These are phyloP conservation scores for Neonothopanus nambi DNA, from an alignment of 1,284 basidiomycete genomes.

Conservation along the genomic window DNA sequence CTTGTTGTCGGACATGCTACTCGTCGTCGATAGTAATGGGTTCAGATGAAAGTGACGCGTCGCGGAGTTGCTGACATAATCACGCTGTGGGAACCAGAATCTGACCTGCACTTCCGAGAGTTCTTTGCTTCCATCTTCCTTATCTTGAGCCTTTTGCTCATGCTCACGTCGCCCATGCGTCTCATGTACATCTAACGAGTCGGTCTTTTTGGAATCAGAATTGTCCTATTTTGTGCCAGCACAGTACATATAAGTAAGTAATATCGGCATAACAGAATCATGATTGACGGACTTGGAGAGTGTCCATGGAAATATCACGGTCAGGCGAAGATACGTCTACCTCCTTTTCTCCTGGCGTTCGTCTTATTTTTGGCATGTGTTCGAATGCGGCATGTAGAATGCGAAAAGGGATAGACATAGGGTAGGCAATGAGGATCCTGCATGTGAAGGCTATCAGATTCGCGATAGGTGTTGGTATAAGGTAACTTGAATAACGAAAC, in stretches of 20 bases:
- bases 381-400: conserved; percentile 18
- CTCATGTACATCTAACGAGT: neutral
- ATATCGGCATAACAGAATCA: conserved; percentile 23
- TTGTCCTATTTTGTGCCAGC: conserved; percentile 20
- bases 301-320: conserved; percentile 37
- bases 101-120: conserved; percentile 9
- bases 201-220: neutral
- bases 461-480: conserved; percentile 41
- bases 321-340: conserved; percentile 14
- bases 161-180: neutral
- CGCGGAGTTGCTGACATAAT: conserved; percentile 43
- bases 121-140: neutral
- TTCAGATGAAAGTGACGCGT: conserved; percentile 64
- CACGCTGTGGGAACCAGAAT: conserved; percentile 5
- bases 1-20: conserved; percentile 72
- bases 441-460: conserved; percentile 45
- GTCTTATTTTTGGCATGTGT: conserved; percentile 7
- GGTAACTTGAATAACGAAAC: conserved; percentile 12
- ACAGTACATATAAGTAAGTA: conserved; percentile 40
- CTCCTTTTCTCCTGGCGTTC: neutral
- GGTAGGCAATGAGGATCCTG: conserved; percentile 44
- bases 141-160: neutral
- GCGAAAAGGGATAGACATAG: conserved; percentile 42
- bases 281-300: conserved; percentile 46
- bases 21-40: conserved; percentile 33